Percentiles rank a stretch among this genome's conserved stretches.
phyloP scores from a whole-genome alignment of 2,329 filamentous ascomycete species.

The Triangularia setosa region DNA sequence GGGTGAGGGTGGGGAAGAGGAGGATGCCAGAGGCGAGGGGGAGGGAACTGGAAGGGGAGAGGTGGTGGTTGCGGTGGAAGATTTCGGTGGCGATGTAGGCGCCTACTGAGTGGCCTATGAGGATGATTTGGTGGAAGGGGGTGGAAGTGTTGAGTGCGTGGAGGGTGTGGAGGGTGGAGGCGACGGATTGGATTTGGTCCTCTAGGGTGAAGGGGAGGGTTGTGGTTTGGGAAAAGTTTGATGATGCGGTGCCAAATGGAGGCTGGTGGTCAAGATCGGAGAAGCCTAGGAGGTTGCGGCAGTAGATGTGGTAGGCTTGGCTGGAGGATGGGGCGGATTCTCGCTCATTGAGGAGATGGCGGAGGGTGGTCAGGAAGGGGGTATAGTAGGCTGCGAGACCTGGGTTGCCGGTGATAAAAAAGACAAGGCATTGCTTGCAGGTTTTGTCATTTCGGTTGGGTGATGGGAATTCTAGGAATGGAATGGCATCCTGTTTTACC shows the following conservation, averaged over 20 bases:
- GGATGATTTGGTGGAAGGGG: constrained; percentile 54
- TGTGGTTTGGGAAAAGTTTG: constrained; percentile 21
- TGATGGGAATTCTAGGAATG: constrained; percentile 19
- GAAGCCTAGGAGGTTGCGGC: constrained; percentile 57
- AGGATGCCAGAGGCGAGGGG: constrained; percentile 54
- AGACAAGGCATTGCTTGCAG: constrained; percentile 48
- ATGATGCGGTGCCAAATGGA: constrained; percentile 36
- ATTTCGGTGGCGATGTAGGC: constrained; percentile 68
- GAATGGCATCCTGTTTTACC: constrained; percentile 3
- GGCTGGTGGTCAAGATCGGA: constrained; percentile 46
- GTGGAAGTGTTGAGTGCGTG: constrained; percentile 26
- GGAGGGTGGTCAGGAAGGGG: constrained; percentile 59
- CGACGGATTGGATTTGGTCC: constrained; percentile 47
- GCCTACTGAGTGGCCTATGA: constrained; percentile 73
- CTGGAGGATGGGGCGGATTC: constrained; percentile 26
- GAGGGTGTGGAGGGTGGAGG: constrained; percentile 37
- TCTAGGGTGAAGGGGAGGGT: constrained; percentile 47
- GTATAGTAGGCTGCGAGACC: constrained; percentile 71
- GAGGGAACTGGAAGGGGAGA: constrained; percentile 35
- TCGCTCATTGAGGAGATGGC: constrained; percentile 46
- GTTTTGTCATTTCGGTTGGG: background rate
- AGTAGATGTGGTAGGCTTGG: constrained; percentile 51
- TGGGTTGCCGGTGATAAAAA: constrained; percentile 73
- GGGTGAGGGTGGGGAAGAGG: constrained; percentile 70
- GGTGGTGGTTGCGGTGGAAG: constrained; percentile 51